Conservation (phyloP, 768 basidiomycete genomes). For the Dioszegia hungarica region DNA sequence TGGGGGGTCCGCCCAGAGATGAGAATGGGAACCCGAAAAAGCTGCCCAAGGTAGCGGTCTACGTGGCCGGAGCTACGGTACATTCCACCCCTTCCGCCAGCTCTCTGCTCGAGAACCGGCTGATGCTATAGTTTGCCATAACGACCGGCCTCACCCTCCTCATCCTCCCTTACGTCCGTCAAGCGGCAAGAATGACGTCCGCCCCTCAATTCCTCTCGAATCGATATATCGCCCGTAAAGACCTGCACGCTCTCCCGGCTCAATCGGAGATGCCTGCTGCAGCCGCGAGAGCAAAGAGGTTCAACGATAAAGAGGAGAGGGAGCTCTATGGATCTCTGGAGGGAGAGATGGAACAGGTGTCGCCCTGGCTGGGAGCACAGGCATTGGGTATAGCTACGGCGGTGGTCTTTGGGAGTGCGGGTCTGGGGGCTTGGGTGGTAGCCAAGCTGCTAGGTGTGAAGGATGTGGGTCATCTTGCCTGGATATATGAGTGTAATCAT, state of each 20-base stretch:
- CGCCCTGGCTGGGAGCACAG: conserved; percentile 19
- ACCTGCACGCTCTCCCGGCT: not conserved
- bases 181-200: conserved; percentile 15
- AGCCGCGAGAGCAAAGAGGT: conserved; percentile 5
- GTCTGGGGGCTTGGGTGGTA: conserved; percentile 24
- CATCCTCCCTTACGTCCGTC: conserved; percentile 28
- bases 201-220: conserved; percentile 25
- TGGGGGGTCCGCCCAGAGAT: conserved; percentile 5
- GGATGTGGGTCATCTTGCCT: conserved; percentile 20
- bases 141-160: conserved; percentile 29
- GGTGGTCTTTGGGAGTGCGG: conserved; percentile 29
- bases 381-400: conserved; percentile 39
- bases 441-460: conserved; percentile 31
- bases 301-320: conserved; percentile 27
- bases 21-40: conserved; percentile 17
- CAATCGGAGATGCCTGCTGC: not conserved
- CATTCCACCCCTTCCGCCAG: conserved; percentile 3
- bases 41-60: conserved; percentile 35
- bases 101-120: not conserved
- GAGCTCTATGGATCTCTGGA: conserved; percentile 13
- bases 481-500: not conserved
- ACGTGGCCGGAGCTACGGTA: conserved; percentile 35
- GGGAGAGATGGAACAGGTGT: conserved; percentile 8
- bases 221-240: conserved; percentile 8
- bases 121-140: conserved; percentile 24